Evolutionary conservation across 331 rosid genomes (phyloP), one percentile per base, ranked within the genome.

Genomic region (Malus hybrid): DNA sequence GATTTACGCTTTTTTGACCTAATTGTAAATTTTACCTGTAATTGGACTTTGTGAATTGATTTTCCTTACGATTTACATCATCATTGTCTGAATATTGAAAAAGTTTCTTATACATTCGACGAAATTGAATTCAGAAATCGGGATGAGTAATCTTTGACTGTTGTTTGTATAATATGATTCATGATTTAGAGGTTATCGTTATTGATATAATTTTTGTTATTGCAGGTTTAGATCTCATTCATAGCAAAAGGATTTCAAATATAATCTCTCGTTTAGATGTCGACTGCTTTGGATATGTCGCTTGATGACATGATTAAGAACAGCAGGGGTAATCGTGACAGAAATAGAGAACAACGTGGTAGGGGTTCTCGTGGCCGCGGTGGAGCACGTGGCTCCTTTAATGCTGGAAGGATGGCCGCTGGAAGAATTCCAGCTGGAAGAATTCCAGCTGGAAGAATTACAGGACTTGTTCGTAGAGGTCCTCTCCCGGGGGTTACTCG

Each of bases 231-330:
- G 67, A 54, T n/a, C 66, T 55, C 31, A 3, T 50, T 42, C 5
- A 9, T 28, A 15, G 61, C 15, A 9, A 18, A 50, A 73, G 61
- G 60, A 62, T 69, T 65, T 57, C 29, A 59, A 22, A 16, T 67
- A 55, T 31, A 16, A 22, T 18, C 6, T 48, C 34, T 31, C 6
- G 67, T 66, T 76, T 67, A 78, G 29, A 94, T 94, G 99, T 82
- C 97, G n/a, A 50, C 56, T 16, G n/a, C 56, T 50, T 50, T 95
- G 96, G 99, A 95, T 67, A 87, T 93, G 88, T 85, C 98, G 22
- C 95, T 93, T 70, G 95, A 93, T 78, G 99, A 90, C 71, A 82
- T 96, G 76, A 95, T 95, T 46, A 95, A 89, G 88, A 82, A 69
- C 74, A 85, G 80, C 85, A 85, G 89, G 81, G 88, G 88, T 85